These are phyloP conservation scores for Paramecium octaurelia DNA, from an alignment of 73 alveolate species.

Conservation along the genomic window DNA sequence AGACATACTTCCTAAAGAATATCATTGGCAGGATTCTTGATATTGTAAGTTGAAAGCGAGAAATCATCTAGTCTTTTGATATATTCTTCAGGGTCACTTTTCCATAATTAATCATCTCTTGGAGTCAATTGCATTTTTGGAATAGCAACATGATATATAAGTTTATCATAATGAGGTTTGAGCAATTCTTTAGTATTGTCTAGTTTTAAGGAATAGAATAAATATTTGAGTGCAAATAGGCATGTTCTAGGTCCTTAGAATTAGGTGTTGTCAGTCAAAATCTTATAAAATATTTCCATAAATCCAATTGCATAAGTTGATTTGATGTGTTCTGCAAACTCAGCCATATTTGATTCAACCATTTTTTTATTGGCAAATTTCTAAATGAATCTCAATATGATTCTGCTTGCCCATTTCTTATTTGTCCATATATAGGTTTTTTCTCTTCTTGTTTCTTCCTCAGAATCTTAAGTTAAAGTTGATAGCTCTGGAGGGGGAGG, in stretches of 20 bases:
- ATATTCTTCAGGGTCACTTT: constrained; percentile 76
- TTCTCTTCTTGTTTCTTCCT: constrained; percentile 64
- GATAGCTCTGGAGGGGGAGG: constrained; percentile 62
- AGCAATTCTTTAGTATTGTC: constrained; percentile 42
- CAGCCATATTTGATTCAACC: constrained; percentile 54
- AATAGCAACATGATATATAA: constrained; percentile 65
- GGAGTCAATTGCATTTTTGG: constrained; percentile 67
- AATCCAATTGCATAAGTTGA: constrained; percentile 64
- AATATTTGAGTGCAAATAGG: constrained; percentile 65
- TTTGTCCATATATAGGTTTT: constrained; percentile 70
- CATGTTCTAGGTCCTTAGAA: constrained; percentile 66
- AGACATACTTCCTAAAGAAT: constrained; percentile 45
- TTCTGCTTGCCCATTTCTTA: constrained; percentile 66
- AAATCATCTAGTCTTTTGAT: constrained; percentile 73
- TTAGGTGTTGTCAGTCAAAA: constrained; percentile 26
- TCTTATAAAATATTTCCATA: constrained; percentile 60
- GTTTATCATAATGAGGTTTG: constrained; percentile 65
- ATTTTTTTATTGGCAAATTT: constrained; percentile 64
- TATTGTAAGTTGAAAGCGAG: constrained; percentile 49
- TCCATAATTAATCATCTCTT: constrained; percentile 69
- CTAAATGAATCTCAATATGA: constrained; percentile 61
- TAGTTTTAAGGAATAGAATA: constrained; percentile 51
- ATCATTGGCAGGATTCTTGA: constrained; percentile 52
- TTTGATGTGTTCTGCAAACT: constrained; percentile 51
- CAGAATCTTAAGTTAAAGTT: constrained; percentile 58